Base-by-base conservation (phyloP, 2,329 filamentous ascomycete genomes). In the Alternaria arbusti region DNA sequence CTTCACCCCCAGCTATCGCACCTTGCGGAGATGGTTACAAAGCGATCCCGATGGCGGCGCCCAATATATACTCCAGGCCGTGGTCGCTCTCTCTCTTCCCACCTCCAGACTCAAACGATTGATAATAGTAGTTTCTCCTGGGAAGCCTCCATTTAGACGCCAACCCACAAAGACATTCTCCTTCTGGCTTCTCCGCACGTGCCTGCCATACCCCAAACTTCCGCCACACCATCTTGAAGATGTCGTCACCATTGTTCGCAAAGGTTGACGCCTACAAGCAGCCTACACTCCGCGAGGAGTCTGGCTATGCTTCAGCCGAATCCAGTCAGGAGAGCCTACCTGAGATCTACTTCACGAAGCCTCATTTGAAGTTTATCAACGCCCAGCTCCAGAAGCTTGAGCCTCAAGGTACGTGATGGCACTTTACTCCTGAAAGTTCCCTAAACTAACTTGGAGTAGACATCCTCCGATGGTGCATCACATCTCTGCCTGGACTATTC, bases 311-410 rank as follows among this genome's bases (percentile, higher is more conserved):
- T 75, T 91, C 82, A 81, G 90, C 87, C 45, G 85, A 86, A 55
- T 89, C 88, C 32, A 90, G 87, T 71, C 84, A 87, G 46, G 83
- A 84, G 56, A 84, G 84, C 69, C 85, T 95, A 20, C 91, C 94
- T 13, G 88, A 92, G 64, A 86, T 98, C 74, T 89, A 90, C 81
- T 93, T 99, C 84, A 95, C 93, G 70, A 91, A 91, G 79, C 88
- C 91, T 67, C 95, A 99, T 81, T 86, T 98, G 71, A 90, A 92
- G 74, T 95, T 95, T 81, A 87, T 99, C 79, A 99, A 99, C 86
- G 83, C 89, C 68, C 93, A 97, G 81, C 85, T 99, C 72, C 92
- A 96, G 80, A 88, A 90, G 77, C 91, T 98, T 81, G 89, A 94
- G 78, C 93, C 96, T 65, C 86, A 95, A 82, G 87, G 87, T 88